phyloP scores from a whole-genome alignment of 768 basidiomycete species.

The Boletus coccyginus region DNA sequence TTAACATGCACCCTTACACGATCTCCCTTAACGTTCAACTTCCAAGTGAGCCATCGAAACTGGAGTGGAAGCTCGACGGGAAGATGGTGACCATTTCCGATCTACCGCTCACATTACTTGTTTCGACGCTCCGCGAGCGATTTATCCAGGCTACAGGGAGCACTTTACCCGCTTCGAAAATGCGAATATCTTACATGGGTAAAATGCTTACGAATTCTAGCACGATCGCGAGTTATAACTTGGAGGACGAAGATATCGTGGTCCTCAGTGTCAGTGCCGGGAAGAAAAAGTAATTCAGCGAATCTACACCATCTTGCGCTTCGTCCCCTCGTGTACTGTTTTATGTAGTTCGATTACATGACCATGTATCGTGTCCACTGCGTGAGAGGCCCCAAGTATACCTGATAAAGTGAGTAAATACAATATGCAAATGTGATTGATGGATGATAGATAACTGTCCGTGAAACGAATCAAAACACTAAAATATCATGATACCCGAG shows the following conservation, averaged over 20 bases:
- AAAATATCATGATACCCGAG: conserved; percentile 7
- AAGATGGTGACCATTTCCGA: conserved; percentile 74
- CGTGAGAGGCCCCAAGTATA: not conserved
- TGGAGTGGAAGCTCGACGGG: conserved; percentile 93
- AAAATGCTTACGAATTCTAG: conserved; percentile 87
- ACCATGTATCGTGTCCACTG: conserved; percentile 11
- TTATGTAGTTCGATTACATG: conserved; percentile 11
- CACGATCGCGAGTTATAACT: conserved; percentile 82
- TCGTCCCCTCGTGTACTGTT: conserved; percentile 7
- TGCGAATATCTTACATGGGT: conserved; percentile 73
- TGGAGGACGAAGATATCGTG: conserved; percentile 88
- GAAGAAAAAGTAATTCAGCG: conserved; percentile 59
- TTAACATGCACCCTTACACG: conserved; percentile 86
- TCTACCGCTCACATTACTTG: conserved; percentile 77
- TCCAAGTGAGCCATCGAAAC: conserved; percentile 76
- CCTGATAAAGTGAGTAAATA: conserved; percentile 20
- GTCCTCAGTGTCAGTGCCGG: conserved; percentile 72
- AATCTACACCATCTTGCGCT: not conserved
- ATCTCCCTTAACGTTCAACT: conserved; percentile 84
- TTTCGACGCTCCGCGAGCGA: conserved; percentile 88
- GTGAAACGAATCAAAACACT: not conserved
- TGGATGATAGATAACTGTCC: conserved; percentile 11
- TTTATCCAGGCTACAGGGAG: conserved; percentile 78
- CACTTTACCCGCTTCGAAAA: conserved; percentile 73
- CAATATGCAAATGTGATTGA: conserved; percentile 16